phyloP scores from a whole-genome alignment of 2,329 filamentous ascomycete genomes.

The Fusarium sp. region DNA sequence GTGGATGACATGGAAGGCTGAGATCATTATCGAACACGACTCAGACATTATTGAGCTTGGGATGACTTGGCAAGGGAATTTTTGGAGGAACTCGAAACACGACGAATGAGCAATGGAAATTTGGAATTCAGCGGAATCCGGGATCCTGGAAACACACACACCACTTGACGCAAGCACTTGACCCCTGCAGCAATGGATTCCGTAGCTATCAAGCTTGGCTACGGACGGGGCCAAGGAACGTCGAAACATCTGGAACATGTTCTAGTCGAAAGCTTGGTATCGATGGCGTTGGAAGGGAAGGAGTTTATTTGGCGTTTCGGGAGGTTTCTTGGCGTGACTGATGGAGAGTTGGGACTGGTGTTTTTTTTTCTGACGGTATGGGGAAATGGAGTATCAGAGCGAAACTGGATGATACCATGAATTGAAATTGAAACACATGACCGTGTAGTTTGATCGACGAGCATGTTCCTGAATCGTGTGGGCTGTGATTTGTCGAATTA shows the following conservation, averaged over 20 bases:
- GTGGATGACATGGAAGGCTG: conserved; percentile 7
- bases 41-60: background rate
- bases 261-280: conserved; percentile 31
- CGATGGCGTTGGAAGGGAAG: background rate
- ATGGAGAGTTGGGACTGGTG: background rate
- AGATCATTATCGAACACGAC: background rate
- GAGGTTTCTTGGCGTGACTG: background rate
- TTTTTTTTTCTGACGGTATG: background rate
- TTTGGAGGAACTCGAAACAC: background rate
- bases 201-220: background rate
- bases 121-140: conserved; percentile 8
- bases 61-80: background rate
- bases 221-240: background rate
- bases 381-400: background rate
- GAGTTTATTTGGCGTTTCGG: background rate
- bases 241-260: conserved; percentile 22
- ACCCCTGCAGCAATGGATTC: background rate
- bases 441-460: background rate
- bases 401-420: conserved; percentile 1
- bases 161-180: conserved; percentile 10
- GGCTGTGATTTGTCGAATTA: background rate
- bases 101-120: background rate
- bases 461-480: background rate
- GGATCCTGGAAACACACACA: background rate
- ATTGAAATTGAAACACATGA: background rate